A percentile compares a stretch with the other conserved stretches of the same genome.
phyloP scores from a whole-genome alignment of 208 protist species.

The Phytomonas sp. region DNA sequence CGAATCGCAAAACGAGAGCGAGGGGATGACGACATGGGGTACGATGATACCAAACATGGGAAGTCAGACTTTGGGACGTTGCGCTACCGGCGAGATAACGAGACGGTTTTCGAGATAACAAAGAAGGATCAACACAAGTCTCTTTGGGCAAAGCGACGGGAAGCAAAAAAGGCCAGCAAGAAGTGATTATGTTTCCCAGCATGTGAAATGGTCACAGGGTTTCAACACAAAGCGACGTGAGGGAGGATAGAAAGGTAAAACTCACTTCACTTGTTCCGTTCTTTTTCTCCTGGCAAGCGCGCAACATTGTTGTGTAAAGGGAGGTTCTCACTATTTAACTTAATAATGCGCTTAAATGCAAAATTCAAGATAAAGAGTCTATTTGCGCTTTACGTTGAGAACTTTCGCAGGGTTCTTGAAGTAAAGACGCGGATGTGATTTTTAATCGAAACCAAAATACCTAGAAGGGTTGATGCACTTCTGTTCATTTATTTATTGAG shows the following conservation, averaged over 20 bases:
- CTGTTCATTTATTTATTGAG: background rate
- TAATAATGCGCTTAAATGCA: background rate
- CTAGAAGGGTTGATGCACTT: background rate
- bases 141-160: constrained; percentile 76
- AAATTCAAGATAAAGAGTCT: background rate
- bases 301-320: background rate
- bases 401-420: background rate
- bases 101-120: constrained; percentile 85
- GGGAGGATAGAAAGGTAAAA: background rate
- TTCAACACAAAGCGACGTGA: background rate
- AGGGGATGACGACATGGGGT: constrained; percentile 61
- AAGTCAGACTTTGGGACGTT: constrained; percentile 69
- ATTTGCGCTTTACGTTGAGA: background rate
- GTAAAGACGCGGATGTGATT: background rate
- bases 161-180: constrained; percentile 38
- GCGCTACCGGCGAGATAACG: constrained; percentile 83
- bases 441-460: background rate
- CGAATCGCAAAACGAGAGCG: constrained; percentile 74
- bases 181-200: background rate
- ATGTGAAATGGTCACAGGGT: background rate
- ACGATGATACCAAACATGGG: constrained; percentile 82
- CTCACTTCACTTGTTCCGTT: background rate
- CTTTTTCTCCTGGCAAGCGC: background rate
- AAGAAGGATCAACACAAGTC: constrained; percentile 83
- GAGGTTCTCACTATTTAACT: background rate